These are phyloP conservation scores for Fraxinus floribunda DNA, from an alignment of 305 asterid genomes.

Conservation along the genomic window DNA sequence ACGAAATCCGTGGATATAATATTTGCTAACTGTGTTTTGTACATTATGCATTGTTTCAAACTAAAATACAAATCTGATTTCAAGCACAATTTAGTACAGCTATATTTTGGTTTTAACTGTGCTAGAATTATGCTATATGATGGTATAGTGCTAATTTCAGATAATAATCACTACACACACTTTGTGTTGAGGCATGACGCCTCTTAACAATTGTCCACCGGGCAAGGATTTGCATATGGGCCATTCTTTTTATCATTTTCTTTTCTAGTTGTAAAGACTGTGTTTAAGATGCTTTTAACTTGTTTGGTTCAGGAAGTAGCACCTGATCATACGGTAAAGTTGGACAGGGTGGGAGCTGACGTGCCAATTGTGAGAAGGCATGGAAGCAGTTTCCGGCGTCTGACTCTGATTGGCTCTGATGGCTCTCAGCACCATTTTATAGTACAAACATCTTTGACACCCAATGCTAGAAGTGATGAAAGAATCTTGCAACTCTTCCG, in stretches of 20 bases:
- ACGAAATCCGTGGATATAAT: neutral
- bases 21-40: constrained; percentile 7
- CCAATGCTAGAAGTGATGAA: constrained; percentile 99
- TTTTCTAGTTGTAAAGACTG: neutral
- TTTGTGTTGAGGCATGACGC: neutral
- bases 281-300: neutral
- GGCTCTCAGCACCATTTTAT: constrained; percentile 99
- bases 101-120: neutral
- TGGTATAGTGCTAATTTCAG: neutral
- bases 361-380: constrained; percentile 98
- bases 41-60: neutral
- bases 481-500: constrained; percentile 99
- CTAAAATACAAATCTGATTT: neutral
- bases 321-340: constrained; percentile 97
- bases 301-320: constrained; percentile 76
- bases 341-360: constrained; percentile 96
- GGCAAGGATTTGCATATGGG: neutral
- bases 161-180: neutral
- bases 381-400: constrained; percentile 98
- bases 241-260: neutral
- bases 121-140: neutral
- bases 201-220: neutral
- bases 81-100: constrained; percentile 4
- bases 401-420: constrained; percentile 96
- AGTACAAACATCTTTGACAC: constrained; percentile 97